phyloP scores from a whole-genome alignment of 106 monocot genomes.

The Dendrobium officinale region DNA sequence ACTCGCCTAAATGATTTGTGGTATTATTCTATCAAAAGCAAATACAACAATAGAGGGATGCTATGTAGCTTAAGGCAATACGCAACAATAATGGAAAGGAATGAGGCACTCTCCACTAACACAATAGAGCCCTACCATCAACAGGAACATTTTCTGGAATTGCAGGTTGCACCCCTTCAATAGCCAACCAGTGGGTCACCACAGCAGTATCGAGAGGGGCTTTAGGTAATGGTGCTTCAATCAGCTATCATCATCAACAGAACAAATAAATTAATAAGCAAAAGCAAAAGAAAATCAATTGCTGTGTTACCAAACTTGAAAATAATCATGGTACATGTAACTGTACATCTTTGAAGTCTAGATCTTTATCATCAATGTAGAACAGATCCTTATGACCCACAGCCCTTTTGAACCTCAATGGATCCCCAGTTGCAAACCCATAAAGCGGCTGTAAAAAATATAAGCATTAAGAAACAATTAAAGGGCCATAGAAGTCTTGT shows the following conservation, averaged over 20 bases:
- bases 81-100: neutral
- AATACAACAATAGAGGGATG: neutral
- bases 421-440: constrained; percentile 96
- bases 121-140: constrained; percentile 45
- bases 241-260: constrained; percentile 43
- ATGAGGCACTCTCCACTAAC: neutral
- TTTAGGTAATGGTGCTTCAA: constrained; percentile 89
- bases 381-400: constrained; percentile 93
- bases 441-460: constrained; percentile 68
- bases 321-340: neutral
- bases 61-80: neutral
- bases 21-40: neutral
- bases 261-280: neutral
- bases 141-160: constrained; percentile 92
- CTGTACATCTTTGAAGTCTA: constrained; percentile 89
- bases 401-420: constrained; percentile 84
- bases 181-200: constrained; percentile 87
- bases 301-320: neutral
- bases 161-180: constrained; percentile 90
- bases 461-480: neutral
- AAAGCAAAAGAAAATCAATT: neutral
- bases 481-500: neutral
- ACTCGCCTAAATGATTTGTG: neutral
- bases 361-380: constrained; percentile 93
- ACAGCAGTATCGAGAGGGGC: constrained; percentile 90